A percentile compares a stretch with the other conserved stretches of the same genome.
These are phyloP conservation scores for Eragrostis tef DNA, from an alignment of 202 grass and related monocot genomes.

Conservation along the genomic window DNA sequence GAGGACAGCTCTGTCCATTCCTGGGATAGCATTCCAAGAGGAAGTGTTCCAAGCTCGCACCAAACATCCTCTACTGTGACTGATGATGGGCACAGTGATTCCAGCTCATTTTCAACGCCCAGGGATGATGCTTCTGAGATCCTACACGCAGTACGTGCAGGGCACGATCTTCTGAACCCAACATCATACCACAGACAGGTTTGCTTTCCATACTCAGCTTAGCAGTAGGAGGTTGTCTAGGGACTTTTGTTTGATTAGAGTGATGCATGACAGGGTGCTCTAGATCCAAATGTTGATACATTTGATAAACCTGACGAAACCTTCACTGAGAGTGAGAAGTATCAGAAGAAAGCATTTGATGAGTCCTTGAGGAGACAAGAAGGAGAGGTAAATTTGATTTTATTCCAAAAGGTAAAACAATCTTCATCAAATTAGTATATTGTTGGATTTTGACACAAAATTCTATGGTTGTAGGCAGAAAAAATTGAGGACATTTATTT, in stretches of 20 bases:
- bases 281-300: constrained; percentile 46
- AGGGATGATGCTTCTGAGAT: constrained; percentile 44
- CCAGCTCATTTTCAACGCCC: constrained; percentile 38
- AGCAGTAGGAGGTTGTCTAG: not conserved
- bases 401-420: constrained; percentile 35
- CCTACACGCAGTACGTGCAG: constrained; percentile 21
- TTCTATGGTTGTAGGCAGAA: constrained; percentile 49
- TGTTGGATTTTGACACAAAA: constrained; percentile 21
- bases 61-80: constrained; percentile 42
- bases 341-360: constrained; percentile 49
- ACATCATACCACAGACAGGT: constrained; percentile 51
- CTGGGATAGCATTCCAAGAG: constrained; percentile 44
- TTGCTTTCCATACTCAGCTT: constrained; percentile 6
- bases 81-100: constrained; percentile 44
- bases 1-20: constrained; percentile 34
- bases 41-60: constrained; percentile 39
- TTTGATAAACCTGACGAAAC: constrained; percentile 55
- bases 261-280: constrained; percentile 42
- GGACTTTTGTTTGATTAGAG: constrained; percentile 23
- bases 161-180: constrained; percentile 20
- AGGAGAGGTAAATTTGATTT: constrained; percentile 51
- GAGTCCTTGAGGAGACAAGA: constrained; percentile 49
- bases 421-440: constrained; percentile 9
- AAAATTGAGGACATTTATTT: constrained; percentile 47
- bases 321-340: constrained; percentile 45